Percentiles rank a stretch among this genome's conserved stretches.
Conservation (phyloP, 805 yeast species). For the Nakazawaea pomicola region DNA sequence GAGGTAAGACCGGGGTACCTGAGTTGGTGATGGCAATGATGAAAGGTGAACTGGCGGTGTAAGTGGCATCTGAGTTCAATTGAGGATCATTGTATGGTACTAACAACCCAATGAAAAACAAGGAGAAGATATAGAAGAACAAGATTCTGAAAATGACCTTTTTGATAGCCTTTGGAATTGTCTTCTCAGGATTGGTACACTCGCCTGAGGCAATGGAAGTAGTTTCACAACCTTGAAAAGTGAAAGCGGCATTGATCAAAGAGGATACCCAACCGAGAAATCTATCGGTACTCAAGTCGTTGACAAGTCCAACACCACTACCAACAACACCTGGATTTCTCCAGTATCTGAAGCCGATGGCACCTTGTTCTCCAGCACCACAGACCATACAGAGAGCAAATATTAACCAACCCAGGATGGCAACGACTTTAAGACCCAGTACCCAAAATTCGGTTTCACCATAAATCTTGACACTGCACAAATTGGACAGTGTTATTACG, state of each 20-base stretch:
- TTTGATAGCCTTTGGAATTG: conserved; percentile 68
- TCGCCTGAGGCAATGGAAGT: conserved; percentile 77
- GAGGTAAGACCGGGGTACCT: conserved; percentile 62
- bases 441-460: conserved; percentile 79
- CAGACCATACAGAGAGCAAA: conserved; percentile 68
- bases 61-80: conserved; percentile 30
- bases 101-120: conserved; percentile 64
- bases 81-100: conserved; percentile 65
- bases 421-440: conserved; percentile 59
- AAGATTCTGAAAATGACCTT: conserved; percentile 63
- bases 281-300: conserved; percentile 46
- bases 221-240: conserved; percentile 75
- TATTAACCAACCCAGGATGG: conserved; percentile 65
- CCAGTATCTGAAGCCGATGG: conserved; percentile 79
- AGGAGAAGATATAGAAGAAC: conserved; percentile 58
- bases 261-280: conserved; percentile 70
- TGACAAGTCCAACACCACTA: conserved; percentile 46
- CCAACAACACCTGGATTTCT: conserved; percentile 77
- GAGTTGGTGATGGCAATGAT: conserved; percentile 64
- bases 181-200: conserved; percentile 59
- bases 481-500: conserved; percentile 44
- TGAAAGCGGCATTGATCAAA: conserved; percentile 67
- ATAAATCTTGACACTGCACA: conserved; percentile 63
- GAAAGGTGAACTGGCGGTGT: conserved; percentile 58
- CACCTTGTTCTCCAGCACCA: conserved; percentile 67